Base-by-base conservation (phyloP, 2,329 filamentous ascomycete genomes). In the Lojkania enalia region DNA sequence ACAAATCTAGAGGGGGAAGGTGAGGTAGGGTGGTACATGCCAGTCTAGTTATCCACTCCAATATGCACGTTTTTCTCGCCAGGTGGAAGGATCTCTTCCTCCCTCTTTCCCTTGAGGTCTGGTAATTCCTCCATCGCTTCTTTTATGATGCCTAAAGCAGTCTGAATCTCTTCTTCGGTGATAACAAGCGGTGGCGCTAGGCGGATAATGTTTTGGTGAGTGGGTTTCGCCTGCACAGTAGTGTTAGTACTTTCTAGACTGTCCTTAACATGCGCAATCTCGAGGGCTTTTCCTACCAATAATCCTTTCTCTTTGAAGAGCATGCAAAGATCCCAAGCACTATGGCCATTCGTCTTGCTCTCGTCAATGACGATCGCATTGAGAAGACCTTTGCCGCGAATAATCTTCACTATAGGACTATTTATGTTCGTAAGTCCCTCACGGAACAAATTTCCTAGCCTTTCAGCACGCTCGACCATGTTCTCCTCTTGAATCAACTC, bases 341-440 rank as follows among this genome's bases (percentile, higher is more conserved):
- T 87, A 70, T 91, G 87, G 31, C 92, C 92, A 47, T 84, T 84
- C 19, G 91, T 87, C 71, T 89, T 87, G 42, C 79, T 79, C 75
- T 99, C 92, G 65, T 99, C 90, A 64, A 99, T 96, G 46, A 97
- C 86, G 44, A 97, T 90, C 18, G 94, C 94, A 71, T 99, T 99
- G 54, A 99, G 78, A 58, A 99, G 76, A 42, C 94, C 94, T 77
- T 95, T 96, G 63, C 94, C 94, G 42, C 94, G 85, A 44, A 99
- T 85, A 1, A 79, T 79, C 71, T 85, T 83, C 69, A 99, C 87
- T 63, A 96, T 82, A 3, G 90, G 87, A 58, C 81, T 89, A 52
- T 89, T 81, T 63, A 99, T 80, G 29, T 85, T 82, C 48, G 77
- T 74, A 33, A 99, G 74, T 4, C 89, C 86, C 43, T 90, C 79